Percentiles rank a stretch among this genome's conserved stretches.
phyloP scores from a whole-genome alignment of 805 yeast genomes.

The Saccharomycopsis sp. region DNA sequence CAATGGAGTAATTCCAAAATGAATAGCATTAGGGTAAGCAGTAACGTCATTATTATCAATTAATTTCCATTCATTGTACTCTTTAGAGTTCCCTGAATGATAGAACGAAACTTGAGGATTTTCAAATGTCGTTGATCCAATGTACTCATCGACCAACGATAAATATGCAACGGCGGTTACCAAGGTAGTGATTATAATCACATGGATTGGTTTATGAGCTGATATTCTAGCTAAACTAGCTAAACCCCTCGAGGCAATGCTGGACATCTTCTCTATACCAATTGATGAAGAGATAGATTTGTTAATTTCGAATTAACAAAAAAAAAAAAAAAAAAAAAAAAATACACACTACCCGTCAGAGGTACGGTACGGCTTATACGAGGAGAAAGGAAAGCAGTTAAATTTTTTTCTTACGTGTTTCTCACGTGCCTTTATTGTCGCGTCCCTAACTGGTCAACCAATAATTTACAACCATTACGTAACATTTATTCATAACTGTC shows the following conservation, averaged over 20 bases:
- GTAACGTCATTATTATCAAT: conserved; percentile 37
- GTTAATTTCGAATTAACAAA: too few species aligned
- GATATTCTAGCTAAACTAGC: conserved; percentile 48
- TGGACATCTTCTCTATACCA: too few species aligned
- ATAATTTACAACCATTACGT: too few species aligned
- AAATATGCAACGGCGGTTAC: conserved; percentile 77
- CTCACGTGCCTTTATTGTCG: too few species aligned
- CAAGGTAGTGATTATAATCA: conserved; percentile 62
- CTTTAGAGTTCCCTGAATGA: conserved; percentile 27
- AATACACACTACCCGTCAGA: too few species aligned
- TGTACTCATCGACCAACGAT: conserved; percentile 62
- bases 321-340: too few species aligned
- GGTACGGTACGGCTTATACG: too few species aligned
- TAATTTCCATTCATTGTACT: conserved; percentile 40
- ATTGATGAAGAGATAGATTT: too few species aligned
- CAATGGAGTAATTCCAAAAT: conserved; percentile 46
- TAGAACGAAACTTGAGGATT: conserved; percentile 29
- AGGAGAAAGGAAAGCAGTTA: too few species aligned
- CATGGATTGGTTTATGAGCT: conserved; percentile 82
- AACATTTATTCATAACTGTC: too few species aligned
- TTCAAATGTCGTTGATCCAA: conserved; percentile 26
- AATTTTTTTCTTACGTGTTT: too few species aligned
- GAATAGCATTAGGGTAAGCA: conserved; percentile 37
- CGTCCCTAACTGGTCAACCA: too few species aligned
- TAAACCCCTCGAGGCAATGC: conserved; percentile 27